A percentile compares a stretch with the other conserved stretches of the same genome.
phyloP scores from a whole-genome alignment of 768 basidiomycete species.

The Tylopilus vinaceipallidus region DNA sequence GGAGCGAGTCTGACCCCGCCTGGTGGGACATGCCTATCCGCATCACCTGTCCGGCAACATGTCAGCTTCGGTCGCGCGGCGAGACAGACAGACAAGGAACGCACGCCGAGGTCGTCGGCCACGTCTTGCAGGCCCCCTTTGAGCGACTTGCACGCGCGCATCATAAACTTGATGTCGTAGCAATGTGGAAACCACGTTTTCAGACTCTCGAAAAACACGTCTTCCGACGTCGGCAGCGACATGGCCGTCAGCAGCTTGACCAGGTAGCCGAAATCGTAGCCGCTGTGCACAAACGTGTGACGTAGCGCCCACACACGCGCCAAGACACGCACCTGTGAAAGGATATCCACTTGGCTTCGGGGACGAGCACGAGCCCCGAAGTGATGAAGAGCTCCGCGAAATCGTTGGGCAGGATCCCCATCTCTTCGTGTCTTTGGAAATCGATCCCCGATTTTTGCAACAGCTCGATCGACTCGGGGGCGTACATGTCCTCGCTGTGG shows the following conservation, averaged over 20 bases:
- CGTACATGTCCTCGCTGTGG: conserved; percentile 93
- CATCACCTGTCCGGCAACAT: conserved; percentile 52
- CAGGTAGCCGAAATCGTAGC: conserved; percentile 99
- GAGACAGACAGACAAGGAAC: conserved; percentile 31
- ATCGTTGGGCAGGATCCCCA: conserved; percentile 89
- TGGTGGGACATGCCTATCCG: conserved; percentile 92
- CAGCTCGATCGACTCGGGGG: conserved; percentile 95
- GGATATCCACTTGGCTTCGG: conserved; percentile 94
- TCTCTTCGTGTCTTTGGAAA: conserved; percentile 88
- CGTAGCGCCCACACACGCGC: too few relatives aligned
- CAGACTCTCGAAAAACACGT: conserved; percentile 84
- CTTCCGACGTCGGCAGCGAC: conserved; percentile 86
- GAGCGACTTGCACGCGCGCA: conserved; percentile 78
- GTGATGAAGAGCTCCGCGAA: conserved; percentile 98
- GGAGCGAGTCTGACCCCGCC: conserved; percentile 94
- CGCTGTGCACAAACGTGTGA: conserved; percentile 55
- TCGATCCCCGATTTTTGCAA: conserved; percentile 95
- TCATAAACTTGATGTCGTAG: conserved; percentile 97
- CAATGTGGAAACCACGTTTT: conserved; percentile 93
- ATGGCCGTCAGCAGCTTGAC: conserved; percentile 87
- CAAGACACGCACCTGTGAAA: conserved; percentile 98
- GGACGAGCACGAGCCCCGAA: conserved; percentile 85
- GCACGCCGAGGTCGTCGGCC: conserved; percentile 91
- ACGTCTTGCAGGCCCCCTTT: conserved; percentile 93
- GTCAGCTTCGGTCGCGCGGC: not conserved